Percentiles rank a stretch among this genome's conserved stretches.
phyloP scores from a whole-genome alignment of 2,329 filamentous ascomycete species.

The Celoporthe dispersa region DNA sequence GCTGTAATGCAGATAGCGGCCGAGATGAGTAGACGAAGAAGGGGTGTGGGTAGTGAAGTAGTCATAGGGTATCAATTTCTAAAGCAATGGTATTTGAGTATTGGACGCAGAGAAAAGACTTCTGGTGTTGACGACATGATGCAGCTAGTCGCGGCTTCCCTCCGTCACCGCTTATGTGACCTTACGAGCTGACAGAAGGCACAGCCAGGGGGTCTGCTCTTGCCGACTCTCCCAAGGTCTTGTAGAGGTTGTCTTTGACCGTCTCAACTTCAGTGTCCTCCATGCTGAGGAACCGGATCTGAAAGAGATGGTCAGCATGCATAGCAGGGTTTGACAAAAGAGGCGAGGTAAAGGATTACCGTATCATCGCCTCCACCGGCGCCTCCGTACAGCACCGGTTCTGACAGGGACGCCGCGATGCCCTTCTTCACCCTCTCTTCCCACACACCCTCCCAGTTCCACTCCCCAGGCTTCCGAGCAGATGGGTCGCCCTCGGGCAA shows the following conservation, averaged over 20 bases:
- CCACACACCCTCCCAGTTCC: conserved; percentile 99
- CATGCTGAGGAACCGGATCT: conserved; percentile 71
- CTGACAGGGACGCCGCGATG: conserved; percentile 76
- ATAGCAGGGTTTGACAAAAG: neutral
- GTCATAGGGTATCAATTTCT: conserved; percentile 29
- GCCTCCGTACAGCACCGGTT: conserved; percentile 77
- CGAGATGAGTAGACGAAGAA: conserved; percentile 13
- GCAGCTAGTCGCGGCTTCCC: conserved; percentile 19
- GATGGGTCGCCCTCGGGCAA: conserved; percentile 33
- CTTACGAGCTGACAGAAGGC: conserved; percentile 21
- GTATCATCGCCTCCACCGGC: conserved; percentile 68
- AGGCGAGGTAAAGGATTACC: conserved; percentile 53
- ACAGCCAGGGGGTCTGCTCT: conserved; percentile 28
- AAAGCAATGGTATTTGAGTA: conserved; percentile 16
- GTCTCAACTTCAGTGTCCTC: conserved; percentile 62
- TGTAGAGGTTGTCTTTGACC: conserved; percentile 62
- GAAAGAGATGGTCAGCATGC: conserved; percentile 2
- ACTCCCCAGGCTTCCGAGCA: conserved; percentile 73
- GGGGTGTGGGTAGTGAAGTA: conserved; percentile 9
- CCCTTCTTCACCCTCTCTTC: conserved; percentile 83
- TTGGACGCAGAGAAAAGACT: conserved; percentile 9
- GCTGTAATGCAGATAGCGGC: conserved; percentile 16
- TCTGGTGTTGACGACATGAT: conserved; percentile 13
- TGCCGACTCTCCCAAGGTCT: conserved; percentile 47
- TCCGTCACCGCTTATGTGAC: neutral